These are phyloP conservation scores for Wallacemonas sp. DNA, from an alignment of 208 protist species.

Conservation along the genomic window DNA sequence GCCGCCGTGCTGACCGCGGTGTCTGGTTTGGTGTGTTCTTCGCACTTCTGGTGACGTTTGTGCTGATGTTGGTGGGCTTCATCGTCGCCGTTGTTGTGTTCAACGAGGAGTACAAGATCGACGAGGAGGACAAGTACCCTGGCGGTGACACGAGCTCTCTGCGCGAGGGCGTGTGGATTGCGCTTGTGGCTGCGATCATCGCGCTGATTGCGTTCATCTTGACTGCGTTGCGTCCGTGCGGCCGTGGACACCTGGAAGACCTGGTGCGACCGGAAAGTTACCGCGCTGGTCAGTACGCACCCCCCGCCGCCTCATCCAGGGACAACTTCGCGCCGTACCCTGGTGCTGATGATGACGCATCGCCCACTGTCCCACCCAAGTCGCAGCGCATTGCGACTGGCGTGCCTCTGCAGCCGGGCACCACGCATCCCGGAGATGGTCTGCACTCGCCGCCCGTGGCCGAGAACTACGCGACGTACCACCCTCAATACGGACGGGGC, in stretches of 20 bases:
- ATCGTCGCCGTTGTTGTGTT: constrained; percentile 5
- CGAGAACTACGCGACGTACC: constrained; percentile 17
- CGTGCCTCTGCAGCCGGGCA: constrained; percentile 6
- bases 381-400: not conserved
- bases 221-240: not conserved
- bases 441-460: not conserved
- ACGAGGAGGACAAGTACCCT: not conserved
- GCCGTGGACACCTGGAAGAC: not conserved
- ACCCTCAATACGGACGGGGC: constrained; percentile 7
- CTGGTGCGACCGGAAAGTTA: not conserved
- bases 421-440: not conserved
- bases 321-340: no score
- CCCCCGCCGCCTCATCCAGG: no score
- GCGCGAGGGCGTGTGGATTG: constrained; percentile 1
- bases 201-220: not conserved
- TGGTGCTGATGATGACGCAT: no score
- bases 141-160: not conserved
- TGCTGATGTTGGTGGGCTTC: not conserved
- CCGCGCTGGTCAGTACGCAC: no score
- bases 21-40: constrained; percentile 2
- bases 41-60: not conserved
- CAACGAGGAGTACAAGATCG: constrained; percentile 12
- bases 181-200: constrained; percentile 1
- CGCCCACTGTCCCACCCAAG: not conserved
- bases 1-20: constrained; percentile 2